phyloP scores from a whole-genome alignment of 202 grass and related monocot genomes.

The Musa balbisiana region DNA sequence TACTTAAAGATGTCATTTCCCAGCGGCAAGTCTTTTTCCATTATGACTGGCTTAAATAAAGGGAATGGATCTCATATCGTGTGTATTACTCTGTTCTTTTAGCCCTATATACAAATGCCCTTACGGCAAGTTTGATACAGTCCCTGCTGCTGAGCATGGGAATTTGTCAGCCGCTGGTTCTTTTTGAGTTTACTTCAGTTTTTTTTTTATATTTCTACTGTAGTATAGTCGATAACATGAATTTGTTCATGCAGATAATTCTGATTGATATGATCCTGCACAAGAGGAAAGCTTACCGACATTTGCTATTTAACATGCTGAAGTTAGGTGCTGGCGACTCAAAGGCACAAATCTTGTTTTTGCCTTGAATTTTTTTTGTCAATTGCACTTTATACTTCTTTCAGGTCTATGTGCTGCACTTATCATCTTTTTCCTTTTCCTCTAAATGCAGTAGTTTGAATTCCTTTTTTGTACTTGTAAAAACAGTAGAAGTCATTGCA shows the following conservation, averaged over 20 bases:
- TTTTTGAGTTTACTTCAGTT: neutral
- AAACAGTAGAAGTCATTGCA: neutral
- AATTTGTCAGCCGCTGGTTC: neutral
- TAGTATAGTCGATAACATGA: neutral
- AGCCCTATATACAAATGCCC: neutral
- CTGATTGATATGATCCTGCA: constrained; percentile 92
- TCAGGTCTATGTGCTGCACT: neutral
- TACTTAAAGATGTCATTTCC: neutral
- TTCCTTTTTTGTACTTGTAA: neutral
- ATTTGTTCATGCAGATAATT: constrained; percentile 51
- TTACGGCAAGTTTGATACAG: neutral
- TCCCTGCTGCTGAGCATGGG: neutral
- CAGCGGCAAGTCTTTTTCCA: neutral
- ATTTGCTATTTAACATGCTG: constrained; percentile 79
- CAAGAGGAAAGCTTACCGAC: constrained; percentile 78
- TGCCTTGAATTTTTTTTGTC: neutral
- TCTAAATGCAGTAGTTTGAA: neutral
- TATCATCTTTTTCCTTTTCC: neutral
- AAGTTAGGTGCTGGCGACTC: constrained; percentile 45
- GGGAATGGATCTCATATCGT: neutral
- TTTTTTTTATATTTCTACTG: neutral
- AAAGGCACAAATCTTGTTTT: constrained; percentile 41
- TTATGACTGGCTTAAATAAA: neutral
- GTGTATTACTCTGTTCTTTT: neutral
- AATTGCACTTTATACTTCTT: neutral